Conservation (phyloP, 2,329 filamentous ascomycete genomes). For the Diaporthe eres region DNA sequence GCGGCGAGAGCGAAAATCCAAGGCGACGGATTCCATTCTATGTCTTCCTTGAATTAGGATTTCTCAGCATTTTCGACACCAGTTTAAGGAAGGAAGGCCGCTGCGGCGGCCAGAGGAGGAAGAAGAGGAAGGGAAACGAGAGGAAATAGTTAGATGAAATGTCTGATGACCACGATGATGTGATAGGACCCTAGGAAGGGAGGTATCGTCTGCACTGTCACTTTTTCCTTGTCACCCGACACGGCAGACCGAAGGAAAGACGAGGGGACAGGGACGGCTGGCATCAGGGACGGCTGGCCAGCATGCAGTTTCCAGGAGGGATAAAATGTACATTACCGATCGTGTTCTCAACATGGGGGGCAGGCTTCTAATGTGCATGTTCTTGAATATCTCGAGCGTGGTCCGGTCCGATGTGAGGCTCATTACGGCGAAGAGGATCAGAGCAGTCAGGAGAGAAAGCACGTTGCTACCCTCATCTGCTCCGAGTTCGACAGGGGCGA, state of each 20-base stretch:
- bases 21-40: slow-evolving; percentile 5
- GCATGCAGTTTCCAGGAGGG: neutral
- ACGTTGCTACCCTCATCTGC: neutral
- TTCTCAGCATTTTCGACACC: slow-evolving; percentile 27
- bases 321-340: slow-evolving; percentile 33
- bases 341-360: slow-evolving; percentile 8
- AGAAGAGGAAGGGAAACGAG: neutral
- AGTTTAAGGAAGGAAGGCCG: neutral
- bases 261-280: neutral
- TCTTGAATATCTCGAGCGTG: slow-evolving; percentile 32
- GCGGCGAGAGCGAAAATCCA: neutral
- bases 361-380: slow-evolving; percentile 37
- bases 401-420: neutral
- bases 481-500: neutral
- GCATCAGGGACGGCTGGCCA: neutral
- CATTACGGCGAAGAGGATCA: neutral
- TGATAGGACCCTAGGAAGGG: neutral
- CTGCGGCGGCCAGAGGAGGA: neutral
- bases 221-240: neutral
- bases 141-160: slow-evolving; percentile 27
- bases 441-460: neutral
- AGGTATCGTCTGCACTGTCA: slow-evolving; percentile 4
- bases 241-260: neutral
- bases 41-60: slow-evolving; percentile 16
- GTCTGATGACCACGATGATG: slow-evolving; percentile 38